Conservation (phyloP, 1,139 yeast genomes). For the Geotrichum aggregatum region DNA sequence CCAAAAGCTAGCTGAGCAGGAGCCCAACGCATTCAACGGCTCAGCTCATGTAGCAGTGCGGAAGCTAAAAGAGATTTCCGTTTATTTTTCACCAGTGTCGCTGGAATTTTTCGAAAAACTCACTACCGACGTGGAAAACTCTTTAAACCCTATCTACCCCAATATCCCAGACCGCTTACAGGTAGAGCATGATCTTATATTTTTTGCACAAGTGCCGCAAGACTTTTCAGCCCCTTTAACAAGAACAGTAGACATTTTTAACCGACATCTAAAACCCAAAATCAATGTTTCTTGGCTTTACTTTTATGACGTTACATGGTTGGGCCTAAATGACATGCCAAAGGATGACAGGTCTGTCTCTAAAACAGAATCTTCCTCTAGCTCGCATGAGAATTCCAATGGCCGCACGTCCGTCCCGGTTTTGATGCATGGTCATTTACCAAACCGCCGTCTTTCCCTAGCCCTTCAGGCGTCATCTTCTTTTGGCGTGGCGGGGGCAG, state of each 20-base stretch:
- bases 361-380: background rate
- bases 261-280: slow-evolving; percentile 31
- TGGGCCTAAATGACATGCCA: slow-evolving; percentile 46
- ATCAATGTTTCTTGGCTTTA: slow-evolving; percentile 46
- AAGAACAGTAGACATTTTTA: slow-evolving; percentile 37
- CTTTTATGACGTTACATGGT: slow-evolving; percentile 70
- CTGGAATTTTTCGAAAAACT: slow-evolving; percentile 60
- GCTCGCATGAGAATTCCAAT: background rate
- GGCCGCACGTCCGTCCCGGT: background rate
- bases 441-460: slow-evolving; percentile 1
- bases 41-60: slow-evolving; percentile 31
- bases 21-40: slow-evolving; percentile 21
- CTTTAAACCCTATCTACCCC: slow-evolving; percentile 34
- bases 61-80: slow-evolving; percentile 49
- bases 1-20: slow-evolving; percentile 37
- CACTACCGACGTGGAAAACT: slow-evolving; percentile 50
- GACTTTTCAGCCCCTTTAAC: slow-evolving; percentile 43
- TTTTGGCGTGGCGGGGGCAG: background rate
- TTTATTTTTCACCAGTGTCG: slow-evolving; percentile 51
- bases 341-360: slow-evolving; percentile 18
- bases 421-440: background rate
- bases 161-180: slow-evolving; percentile 34
- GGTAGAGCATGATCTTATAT: slow-evolving; percentile 62
- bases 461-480: background rate
- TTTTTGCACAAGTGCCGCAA: slow-evolving; percentile 55